Conservation (phyloP, 2,329 filamentous ascomycete species). For the Thelonectria blattea region DNA sequence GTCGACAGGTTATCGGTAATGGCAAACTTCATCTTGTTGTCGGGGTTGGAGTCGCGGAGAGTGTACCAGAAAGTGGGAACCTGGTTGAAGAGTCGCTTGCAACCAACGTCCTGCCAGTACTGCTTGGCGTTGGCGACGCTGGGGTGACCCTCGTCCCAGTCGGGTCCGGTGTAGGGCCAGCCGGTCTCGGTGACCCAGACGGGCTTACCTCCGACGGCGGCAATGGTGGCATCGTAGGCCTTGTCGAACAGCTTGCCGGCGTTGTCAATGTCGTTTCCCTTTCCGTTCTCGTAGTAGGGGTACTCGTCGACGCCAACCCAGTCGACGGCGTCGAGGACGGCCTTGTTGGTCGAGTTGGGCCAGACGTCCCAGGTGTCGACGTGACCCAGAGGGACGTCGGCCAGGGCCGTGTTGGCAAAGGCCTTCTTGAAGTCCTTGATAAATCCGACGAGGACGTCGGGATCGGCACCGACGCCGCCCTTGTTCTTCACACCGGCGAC, state of each 20-base stretch:
- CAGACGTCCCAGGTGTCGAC: constrained; percentile 73
- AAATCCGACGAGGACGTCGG: constrained; percentile 66
- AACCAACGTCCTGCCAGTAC: constrained; percentile 69
- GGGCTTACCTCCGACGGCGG: constrained; percentile 57
- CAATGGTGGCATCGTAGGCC: constrained; percentile 52
- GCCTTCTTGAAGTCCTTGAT: constrained; percentile 68
- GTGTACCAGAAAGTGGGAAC: constrained; percentile 67
- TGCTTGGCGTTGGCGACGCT: constrained; percentile 64
- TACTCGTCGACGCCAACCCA: constrained; percentile 71
- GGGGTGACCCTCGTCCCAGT: constrained; percentile 61
- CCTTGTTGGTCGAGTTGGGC: constrained; percentile 64
- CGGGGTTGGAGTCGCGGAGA: constrained; percentile 65
- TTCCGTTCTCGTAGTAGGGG: constrained; percentile 67
- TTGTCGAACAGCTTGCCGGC: constrained; percentile 60
- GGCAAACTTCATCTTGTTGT: constrained; percentile 64
- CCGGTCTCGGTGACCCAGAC: constrained; percentile 71
- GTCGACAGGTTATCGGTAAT: constrained; percentile 60
- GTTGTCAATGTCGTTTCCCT: constrained; percentile 62
- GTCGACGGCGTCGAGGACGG: constrained; percentile 67
- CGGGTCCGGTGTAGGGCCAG: constrained; percentile 64
- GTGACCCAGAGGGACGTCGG: constrained; percentile 64
- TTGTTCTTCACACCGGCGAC: constrained; percentile 68
- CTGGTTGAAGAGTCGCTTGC: constrained; percentile 62
- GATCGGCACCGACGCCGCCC: constrained; percentile 64
- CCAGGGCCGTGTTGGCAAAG: constrained; percentile 54